Evolutionary conservation across 768 basidiomycete genomes (phyloP), one percentile per base, ranked within the genome.

Genomic region (Amanita rubescens): DNA sequence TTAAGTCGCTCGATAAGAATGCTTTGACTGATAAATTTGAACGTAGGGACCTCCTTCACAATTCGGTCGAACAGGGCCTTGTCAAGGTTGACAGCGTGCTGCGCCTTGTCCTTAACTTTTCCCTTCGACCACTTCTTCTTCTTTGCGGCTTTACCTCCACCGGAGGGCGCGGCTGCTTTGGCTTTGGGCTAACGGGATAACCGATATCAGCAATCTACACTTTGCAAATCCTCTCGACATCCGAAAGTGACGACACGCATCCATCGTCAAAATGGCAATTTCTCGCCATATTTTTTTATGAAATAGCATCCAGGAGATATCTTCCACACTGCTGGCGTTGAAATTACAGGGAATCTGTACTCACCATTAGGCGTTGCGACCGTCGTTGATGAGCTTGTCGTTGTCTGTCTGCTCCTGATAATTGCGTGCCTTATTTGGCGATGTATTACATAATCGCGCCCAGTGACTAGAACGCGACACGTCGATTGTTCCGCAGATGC

Each of bases 91-190:
- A 97, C 94, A 63, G 91, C 81, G 82, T 98, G 94, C 68, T 90
- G 85, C 66, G 95, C 92, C 86, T 98, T 99, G 78, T 99, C 96
- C 87, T 99, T 99, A 73, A 99, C 96, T 78, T 98, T 98, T 70
- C 96, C 96, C 82, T 98, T 98, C 63, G 92, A 96, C 94, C 94
- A 97, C 83, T 98, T 98, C 91, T 98, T 98, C 84, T 98, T 98
- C 83, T 97, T 97, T 58, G 90, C 91, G 66, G 87, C 75, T 71
- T 93, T 93, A 68, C 89, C 87, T 60, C 87, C 85, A 59, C 81
- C 73, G 47, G 84, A 74, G 55, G 85, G 72, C 60, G 90, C 73
- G 66, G 84, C 76, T 76, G 85, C 84, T 80, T 89, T 90, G 67
- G 88, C 85, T 80, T 85, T 80, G 72, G 80, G 77, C 80, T 81